These are phyloP conservation scores for Trichoderma guizhouense DNA, from an alignment of 2,329 filamentous ascomycete species.

Conservation along the genomic window DNA sequence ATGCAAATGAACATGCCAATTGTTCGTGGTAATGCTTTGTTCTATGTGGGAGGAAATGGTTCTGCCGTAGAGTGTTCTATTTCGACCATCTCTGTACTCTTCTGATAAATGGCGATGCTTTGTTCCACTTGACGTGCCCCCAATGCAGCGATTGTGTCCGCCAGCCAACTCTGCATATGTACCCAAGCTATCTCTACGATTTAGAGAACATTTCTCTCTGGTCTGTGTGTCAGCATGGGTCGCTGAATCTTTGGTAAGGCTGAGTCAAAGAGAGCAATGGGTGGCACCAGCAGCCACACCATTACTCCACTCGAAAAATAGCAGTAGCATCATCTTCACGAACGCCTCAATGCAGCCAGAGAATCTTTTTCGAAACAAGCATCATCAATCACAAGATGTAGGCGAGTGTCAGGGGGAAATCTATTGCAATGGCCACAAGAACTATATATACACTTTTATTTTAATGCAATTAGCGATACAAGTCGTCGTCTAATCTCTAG, in stretches of 20 bases:
- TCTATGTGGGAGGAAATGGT: accelerated
- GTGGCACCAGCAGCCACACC: background rate
- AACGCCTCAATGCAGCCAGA: background rate
- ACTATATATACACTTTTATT: background rate
- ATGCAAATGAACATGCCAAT: background rate
- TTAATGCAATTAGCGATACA: background rate
- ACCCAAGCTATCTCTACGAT: background rate
- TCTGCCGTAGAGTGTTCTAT: background rate
- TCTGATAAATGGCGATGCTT: background rate
- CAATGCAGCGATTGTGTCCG: background rate
- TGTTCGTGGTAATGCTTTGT: background rate
- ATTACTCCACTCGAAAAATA: background rate
- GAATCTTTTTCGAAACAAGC: background rate
- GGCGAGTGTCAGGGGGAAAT: background rate
- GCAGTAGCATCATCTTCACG: background rate
- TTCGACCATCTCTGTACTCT: background rate
- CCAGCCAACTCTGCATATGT: background rate
- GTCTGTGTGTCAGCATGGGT: background rate
- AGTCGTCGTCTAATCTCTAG: background rate
- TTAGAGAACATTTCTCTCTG: background rate
- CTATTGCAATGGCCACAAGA: too few relatives aligned
- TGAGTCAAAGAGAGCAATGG: background rate
- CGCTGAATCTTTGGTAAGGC: background rate
- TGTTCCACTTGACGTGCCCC: background rate
- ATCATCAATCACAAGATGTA: background rate